Conservation (phyloP, 495 filamentous ascomycete genomes). For the Tirmania nivea region DNA sequence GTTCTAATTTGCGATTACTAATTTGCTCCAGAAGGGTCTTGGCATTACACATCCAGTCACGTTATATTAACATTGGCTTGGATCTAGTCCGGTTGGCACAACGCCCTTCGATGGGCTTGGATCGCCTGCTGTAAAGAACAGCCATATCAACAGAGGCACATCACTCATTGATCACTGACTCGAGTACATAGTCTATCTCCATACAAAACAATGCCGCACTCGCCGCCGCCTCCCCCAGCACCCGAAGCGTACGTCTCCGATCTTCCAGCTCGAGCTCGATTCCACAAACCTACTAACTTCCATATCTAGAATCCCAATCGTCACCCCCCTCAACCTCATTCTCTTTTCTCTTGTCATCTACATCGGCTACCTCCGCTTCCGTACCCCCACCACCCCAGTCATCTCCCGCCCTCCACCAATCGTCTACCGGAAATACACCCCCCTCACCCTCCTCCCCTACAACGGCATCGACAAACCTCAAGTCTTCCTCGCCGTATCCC, state of each 20-base stretch:
- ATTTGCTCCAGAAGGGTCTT: too few relatives aligned
- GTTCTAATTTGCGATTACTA: too few relatives aligned
- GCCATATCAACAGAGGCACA: too few relatives aligned
- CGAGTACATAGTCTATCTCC: too few relatives aligned
- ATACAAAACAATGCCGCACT: conserved; percentile 8
- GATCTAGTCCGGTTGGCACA: too few relatives aligned
- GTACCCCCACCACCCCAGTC: conserved; percentile 30
- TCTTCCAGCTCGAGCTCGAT: conserved; percentile 1
- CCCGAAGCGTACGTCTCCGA: conserved; percentile 11
- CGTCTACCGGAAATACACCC: conserved; percentile 84
- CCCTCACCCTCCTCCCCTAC: conserved; percentile 62
- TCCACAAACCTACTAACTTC: background rate
- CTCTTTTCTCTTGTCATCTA: conserved; percentile 47
- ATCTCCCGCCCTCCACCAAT: conserved; percentile 35
- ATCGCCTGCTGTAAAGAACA: too few relatives aligned
- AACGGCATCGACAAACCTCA: conserved; percentile 54
- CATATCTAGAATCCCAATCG: conserved; percentile 31
- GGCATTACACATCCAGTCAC: too few relatives aligned
- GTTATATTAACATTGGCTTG: too few relatives aligned
- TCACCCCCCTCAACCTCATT: conserved; percentile 60
- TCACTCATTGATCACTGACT: too few relatives aligned
- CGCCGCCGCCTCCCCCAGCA: conserved; percentile 6
- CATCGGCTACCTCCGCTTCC: conserved; percentile 46
- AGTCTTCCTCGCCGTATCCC: conserved; percentile 69
- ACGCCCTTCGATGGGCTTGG: too few relatives aligned